Conservation (phyloP, 495 filamentous ascomycete species). For the Neurospora terricola region DNA sequence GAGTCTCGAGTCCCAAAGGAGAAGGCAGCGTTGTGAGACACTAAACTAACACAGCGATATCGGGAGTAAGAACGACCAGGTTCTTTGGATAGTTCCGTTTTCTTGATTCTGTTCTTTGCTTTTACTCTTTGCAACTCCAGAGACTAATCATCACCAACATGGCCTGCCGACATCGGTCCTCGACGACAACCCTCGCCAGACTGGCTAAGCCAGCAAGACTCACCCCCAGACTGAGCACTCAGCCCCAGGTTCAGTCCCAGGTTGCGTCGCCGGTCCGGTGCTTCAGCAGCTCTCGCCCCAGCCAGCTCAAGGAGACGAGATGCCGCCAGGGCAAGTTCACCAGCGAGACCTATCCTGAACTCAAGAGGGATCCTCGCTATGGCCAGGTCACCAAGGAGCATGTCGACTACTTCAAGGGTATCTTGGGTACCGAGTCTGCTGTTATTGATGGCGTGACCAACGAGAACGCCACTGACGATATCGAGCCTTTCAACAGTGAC, state of each 20-base stretch:
- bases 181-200: slow-evolving; percentile 4
- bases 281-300: slow-evolving; percentile 25
- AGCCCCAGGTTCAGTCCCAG: slow-evolving; percentile 7
- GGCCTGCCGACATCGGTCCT: slow-evolving; percentile 15
- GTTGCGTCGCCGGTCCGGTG: slow-evolving; percentile 11
- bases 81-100: background rate
- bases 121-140: background rate
- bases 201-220: slow-evolving; percentile 7
- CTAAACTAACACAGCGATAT: background rate
- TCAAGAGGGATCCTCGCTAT: slow-evolving; percentile 71
- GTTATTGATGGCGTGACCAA: slow-evolving; percentile 71
- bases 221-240: background rate
- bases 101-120: background rate
- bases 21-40: background rate
- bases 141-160: slow-evolving; percentile 6
- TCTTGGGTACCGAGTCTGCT: slow-evolving; percentile 68
- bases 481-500: slow-evolving; percentile 90
- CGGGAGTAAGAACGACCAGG: background rate
- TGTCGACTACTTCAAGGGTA: slow-evolving; percentile 64
- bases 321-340: slow-evolving; percentile 55
- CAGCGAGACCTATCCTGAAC: slow-evolving; percentile 71
- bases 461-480: slow-evolving; percentile 58
- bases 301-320: slow-evolving; percentile 10
- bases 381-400: slow-evolving; percentile 60
- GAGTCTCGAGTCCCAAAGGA: background rate